A percentile compares a stretch with the other conserved stretches of the same genome.
These are phyloP conservation scores for Batkoa obscura DNA, from an alignment of 371 early-diverging fungal genomes.

Conservation along the genomic window DNA sequence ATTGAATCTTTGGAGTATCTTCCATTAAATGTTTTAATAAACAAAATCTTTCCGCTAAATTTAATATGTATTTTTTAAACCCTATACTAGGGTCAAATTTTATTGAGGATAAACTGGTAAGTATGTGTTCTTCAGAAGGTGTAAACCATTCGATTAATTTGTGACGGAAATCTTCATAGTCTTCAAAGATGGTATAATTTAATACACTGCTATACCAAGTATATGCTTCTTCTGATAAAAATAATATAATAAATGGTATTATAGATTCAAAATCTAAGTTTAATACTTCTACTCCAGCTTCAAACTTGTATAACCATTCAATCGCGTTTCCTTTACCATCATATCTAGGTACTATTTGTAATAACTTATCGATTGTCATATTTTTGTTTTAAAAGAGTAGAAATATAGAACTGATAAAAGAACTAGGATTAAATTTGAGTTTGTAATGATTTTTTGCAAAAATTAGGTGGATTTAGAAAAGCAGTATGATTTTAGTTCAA, in stretches of 20 bases:
- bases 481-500: too few relatives aligned
- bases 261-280: not conserved
- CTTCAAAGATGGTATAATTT: not conserved
- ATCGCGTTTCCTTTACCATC: not conserved
- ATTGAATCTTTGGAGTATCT: not conserved
- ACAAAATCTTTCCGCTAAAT: not conserved
- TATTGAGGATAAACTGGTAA: not conserved
- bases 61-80: not conserved
- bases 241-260: not conserved
- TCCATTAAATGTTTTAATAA: not conserved
- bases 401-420: too few relatives aligned
- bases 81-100: not conserved
- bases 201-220: not conserved
- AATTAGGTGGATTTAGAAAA: too few relatives aligned
- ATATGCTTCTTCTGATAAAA: not conserved
- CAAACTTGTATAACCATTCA: slow-evolving; percentile 3
- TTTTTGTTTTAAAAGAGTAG: too few relatives aligned
- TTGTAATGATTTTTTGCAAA: too few relatives aligned
- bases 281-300: not conserved
- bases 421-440: too few relatives aligned
- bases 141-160: not conserved
- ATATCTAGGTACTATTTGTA: not conserved
- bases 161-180: not conserved
- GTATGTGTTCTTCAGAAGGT: not conserved
- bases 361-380: too few relatives aligned